Evolutionary conservation across 495 filamentous ascomycete genomes (phyloP).

Genomic region (Recurvomyces mirabilis): DNA sequence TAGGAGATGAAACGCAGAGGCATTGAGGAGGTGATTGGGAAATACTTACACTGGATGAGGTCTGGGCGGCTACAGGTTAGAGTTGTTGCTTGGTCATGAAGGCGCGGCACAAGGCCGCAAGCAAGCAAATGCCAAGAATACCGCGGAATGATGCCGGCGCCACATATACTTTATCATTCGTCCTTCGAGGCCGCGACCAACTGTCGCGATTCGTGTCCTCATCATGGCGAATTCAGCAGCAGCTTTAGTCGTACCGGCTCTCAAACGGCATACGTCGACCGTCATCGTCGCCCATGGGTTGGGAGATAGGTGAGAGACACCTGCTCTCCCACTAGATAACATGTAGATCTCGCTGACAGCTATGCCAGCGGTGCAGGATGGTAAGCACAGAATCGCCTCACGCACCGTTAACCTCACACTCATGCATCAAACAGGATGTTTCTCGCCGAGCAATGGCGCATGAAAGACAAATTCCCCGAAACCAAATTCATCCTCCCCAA

Average conservation of each 20-base stretch:
- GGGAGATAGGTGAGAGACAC: slow-evolving; percentile 53
- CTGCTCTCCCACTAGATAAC: not conserved
- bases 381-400: slow-evolving; percentile 12
- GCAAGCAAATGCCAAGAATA: no score
- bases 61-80: not conserved
- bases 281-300: slow-evolving; percentile 90
- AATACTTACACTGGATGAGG: not conserved
- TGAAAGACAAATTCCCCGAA: slow-evolving; percentile 72
- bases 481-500: slow-evolving; percentile 89
- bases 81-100: not conserved
- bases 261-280: slow-evolving; percentile 82
- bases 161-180: no score
- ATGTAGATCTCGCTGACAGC: slow-evolving; percentile 4
- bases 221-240: slow-evolving; percentile 25
- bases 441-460: slow-evolving; percentile 82
- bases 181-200: not conserved
- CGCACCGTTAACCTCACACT: not conserved
- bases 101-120: not conserved
- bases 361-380: slow-evolving; percentile 29
- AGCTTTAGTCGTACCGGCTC: slow-evolving; percentile 72
- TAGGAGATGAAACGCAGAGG: not conserved
- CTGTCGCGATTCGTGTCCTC: no score
- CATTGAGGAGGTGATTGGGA: not conserved
- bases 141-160: not conserved
- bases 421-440: slow-evolving; percentile 40